Evolutionary conservation across 139 green algal species (phyloP).

Genomic region (Chlorella sorokiniana): DNA sequence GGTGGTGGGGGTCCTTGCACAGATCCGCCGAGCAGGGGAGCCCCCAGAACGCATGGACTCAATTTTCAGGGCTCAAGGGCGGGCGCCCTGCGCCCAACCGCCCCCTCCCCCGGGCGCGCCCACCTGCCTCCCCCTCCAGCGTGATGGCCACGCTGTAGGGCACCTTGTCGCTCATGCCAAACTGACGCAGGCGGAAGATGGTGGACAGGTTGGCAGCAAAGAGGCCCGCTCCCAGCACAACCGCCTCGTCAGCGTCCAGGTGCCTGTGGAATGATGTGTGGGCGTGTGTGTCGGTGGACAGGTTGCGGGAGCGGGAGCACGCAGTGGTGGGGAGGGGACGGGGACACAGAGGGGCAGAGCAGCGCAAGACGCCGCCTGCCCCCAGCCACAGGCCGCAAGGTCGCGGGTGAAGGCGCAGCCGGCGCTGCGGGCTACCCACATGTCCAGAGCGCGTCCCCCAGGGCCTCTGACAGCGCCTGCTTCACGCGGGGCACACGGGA

Average conservation of each 20-base stretch:
- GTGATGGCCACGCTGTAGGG: slow-evolving; percentile 73
- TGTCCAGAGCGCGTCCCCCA: slow-evolving; percentile 76
- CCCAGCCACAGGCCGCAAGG: no score
- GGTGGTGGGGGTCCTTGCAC: no score
- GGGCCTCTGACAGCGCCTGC: slow-evolving; percentile 70
- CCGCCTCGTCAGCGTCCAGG: slow-evolving; percentile 96
- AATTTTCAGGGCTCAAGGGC: no score
- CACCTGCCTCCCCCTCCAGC: slow-evolving; percentile 38
- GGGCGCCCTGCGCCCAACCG: not conserved
- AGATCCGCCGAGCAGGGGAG: no score
- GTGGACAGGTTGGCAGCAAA: slow-evolving; percentile 96
- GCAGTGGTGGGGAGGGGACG: no score
- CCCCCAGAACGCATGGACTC: no score
- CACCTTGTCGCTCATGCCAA: slow-evolving; percentile 85
- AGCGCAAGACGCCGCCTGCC: no score
- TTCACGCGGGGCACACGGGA: slow-evolving; percentile 84
- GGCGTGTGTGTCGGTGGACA: not conserved
- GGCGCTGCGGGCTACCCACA: slow-evolving; percentile 35
- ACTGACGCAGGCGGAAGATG: slow-evolving; percentile 95
- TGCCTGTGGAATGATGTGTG: slow-evolving; percentile 61
- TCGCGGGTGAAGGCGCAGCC: no score
- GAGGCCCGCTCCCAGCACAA: slow-evolving; percentile 89
- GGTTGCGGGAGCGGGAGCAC: no score
- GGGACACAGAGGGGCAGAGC: no score
- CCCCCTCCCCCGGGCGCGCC: not conserved